phyloP scores from a whole-genome alignment of 306 rosid species.

The Prosopis cineraria region DNA sequence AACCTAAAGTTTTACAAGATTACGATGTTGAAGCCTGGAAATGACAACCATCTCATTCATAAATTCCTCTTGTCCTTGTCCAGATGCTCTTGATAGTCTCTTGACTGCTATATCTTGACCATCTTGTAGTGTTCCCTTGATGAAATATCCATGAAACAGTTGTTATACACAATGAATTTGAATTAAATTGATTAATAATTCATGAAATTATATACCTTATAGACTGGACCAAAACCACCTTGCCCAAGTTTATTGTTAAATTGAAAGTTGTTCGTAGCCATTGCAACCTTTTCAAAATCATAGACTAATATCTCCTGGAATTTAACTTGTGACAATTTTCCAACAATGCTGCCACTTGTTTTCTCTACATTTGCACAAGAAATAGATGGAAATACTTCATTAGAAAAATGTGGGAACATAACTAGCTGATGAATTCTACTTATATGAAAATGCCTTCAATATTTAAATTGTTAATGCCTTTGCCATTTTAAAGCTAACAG shows the following conservation, averaged over 20 bases:
- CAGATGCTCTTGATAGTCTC: constrained; percentile 40
- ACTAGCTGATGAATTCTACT: too few relatives aligned
- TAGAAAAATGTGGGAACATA: too few relatives aligned
- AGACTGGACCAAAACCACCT: background rate
- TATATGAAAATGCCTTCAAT: too few relatives aligned
- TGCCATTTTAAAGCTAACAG: background rate
- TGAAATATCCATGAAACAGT: background rate
- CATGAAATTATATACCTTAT: background rate
- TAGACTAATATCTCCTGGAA: background rate
- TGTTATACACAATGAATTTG: background rate
- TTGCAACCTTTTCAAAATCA: background rate
- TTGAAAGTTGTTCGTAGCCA: background rate
- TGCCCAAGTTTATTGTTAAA: background rate
- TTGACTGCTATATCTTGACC: constrained; percentile 40
- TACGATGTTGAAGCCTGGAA: background rate
- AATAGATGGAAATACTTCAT: too few relatives aligned
- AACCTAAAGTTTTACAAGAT: background rate
- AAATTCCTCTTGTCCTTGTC: constrained; percentile 23
- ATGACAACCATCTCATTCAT: background rate
- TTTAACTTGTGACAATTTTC: background rate
- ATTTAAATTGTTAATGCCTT: background rate
- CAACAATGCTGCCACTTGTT: background rate
- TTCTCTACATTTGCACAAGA: background rate
- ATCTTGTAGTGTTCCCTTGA: constrained; percentile 35
- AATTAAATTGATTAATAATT: too few relatives aligned